These are phyloP conservation scores for Gossypium armourianum DNA, from an alignment of 441 rosid species.

Conservation along the genomic window DNA sequence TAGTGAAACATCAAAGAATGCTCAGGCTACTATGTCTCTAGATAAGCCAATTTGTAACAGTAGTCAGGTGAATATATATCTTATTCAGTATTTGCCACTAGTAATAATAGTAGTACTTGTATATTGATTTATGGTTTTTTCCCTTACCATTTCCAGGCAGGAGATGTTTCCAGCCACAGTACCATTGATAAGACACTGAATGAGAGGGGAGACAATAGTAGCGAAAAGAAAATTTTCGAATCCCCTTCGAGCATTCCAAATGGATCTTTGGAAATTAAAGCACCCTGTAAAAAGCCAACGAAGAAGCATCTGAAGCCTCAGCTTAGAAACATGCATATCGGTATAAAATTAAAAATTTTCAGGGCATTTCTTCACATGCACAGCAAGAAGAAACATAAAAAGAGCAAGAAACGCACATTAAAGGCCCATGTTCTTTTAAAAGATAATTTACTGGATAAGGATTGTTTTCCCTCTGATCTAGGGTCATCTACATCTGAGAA, in stretches of 20 bases:
- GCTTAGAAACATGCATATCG: slow-evolving; percentile 27
- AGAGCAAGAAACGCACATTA: slow-evolving; percentile 23
- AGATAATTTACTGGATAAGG: slow-evolving; percentile 28
- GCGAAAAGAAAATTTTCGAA: slow-evolving; percentile 15
- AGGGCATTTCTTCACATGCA: slow-evolving; percentile 29
- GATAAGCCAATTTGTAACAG: slow-evolving; percentile 16
- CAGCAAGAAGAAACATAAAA: slow-evolving; percentile 43
- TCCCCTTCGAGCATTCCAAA: slow-evolving; percentile 11
- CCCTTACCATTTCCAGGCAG: slow-evolving; percentile 25
- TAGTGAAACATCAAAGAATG: slow-evolving; percentile 6
- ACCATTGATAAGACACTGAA: slow-evolving; percentile 13
- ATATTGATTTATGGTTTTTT: slow-evolving; percentile 17
- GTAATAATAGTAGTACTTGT: not conserved
- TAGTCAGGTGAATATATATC: slow-evolving; percentile 25
- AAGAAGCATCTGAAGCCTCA: slow-evolving; percentile 31
- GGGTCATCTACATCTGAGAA: slow-evolving; percentile 47
- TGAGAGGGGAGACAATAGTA: slow-evolving; percentile 20
- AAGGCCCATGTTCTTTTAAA: slow-evolving; percentile 20
- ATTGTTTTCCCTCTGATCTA: slow-evolving; percentile 21
- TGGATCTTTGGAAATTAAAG: slow-evolving; percentile 15
- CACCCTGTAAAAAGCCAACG: slow-evolving; percentile 22
- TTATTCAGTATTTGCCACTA: not conserved
- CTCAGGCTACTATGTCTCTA: slow-evolving; percentile 4
- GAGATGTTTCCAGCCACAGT: slow-evolving; percentile 8
- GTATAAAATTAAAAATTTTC: slow-evolving; percentile 39